Evolutionary conservation across 2,329 filamentous ascomycete species (phyloP), one percentile per base, ranked within the genome.

Genomic region (Leptographium procerum): DNA sequence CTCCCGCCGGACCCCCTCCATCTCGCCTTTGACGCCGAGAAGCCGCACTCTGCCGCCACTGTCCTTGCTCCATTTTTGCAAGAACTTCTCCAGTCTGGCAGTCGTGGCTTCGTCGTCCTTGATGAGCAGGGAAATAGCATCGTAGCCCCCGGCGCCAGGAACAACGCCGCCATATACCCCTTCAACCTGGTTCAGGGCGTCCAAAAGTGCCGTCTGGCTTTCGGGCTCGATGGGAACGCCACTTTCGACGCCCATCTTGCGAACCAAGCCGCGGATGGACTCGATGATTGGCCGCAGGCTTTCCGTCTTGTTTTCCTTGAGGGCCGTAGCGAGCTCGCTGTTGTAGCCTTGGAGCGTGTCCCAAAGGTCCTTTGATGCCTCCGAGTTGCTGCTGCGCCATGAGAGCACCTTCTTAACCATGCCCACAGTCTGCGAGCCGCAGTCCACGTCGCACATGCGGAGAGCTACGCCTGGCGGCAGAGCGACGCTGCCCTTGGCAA

Each of bases 381-480:
- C 77, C 0, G 77, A 73, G 24, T 89, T 83, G 53, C 79, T 72
- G 55, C 82, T 81, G 56, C 88, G 79, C 94, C 94, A 99, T 34
- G 81, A 80, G 3, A 97, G 78, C 16, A 99, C 89, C 68, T 89
- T 83, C 74, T 92, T 95, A 43, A 96, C 94, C 94, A 99, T 97
- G 16, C 90, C 83, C 0, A 95, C 91, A 9, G 92, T 97, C 75
- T 95, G 83, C 54, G 87, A 92, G 34, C 94, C 94, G 68, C 91
- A 96, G 69, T 95, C 89, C 8, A 99, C 94, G 68, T 99, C 94
- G 68, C 91, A 96, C 86, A 99, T 94, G 61, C 95, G 82, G 64
- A 97, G 77, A 28, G 87, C 81, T 64, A 95, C 75, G 0, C 89
- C 89, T 1, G 71, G 66, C 0, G 92, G 91, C 60, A 97, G 77